Evolutionary conservation across 257 asterid genomes (phyloP).

Genomic region (Solanum sparsipilum): DNA sequence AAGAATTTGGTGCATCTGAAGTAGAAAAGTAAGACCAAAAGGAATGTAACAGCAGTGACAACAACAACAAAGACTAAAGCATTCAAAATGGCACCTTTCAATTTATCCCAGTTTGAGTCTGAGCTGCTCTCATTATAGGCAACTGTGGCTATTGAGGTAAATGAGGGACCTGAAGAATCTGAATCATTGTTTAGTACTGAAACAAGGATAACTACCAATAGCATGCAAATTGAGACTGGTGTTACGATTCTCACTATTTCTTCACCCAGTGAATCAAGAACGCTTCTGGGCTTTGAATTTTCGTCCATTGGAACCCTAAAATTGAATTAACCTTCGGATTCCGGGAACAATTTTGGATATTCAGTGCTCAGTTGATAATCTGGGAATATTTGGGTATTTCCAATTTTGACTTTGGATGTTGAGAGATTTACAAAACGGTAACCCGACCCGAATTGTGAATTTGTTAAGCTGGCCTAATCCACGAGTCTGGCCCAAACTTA

Average conservation of each 20-base stretch:
- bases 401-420: neutral
- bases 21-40: slow-evolving; percentile 77
- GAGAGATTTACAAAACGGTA: neutral
- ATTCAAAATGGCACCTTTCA: slow-evolving; percentile 90
- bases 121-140: slow-evolving; percentile 71
- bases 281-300: slow-evolving; percentile 32
- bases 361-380: neutral
- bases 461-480: neutral
- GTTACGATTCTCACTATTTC: slow-evolving; percentile 77
- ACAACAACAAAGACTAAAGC: slow-evolving; percentile 72
- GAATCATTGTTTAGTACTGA: slow-evolving; percentile 48
- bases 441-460: neutral
- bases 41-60: slow-evolving; percentile 74
- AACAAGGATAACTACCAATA: slow-evolving; percentile 67
- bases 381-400: neutral
- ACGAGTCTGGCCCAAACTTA: neutral
- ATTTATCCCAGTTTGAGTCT: slow-evolving; percentile 83
- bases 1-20: slow-evolving; percentile 83
- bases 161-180: slow-evolving; percentile 23
- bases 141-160: slow-evolving; percentile 59
- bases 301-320: slow-evolving; percentile 43
- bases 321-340: neutral
- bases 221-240: slow-evolving; percentile 95
- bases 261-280: slow-evolving; percentile 81
- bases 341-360: neutral